phyloP scores from a whole-genome alignment of 306 rosid genomes.

The Inga oerstediana region DNA sequence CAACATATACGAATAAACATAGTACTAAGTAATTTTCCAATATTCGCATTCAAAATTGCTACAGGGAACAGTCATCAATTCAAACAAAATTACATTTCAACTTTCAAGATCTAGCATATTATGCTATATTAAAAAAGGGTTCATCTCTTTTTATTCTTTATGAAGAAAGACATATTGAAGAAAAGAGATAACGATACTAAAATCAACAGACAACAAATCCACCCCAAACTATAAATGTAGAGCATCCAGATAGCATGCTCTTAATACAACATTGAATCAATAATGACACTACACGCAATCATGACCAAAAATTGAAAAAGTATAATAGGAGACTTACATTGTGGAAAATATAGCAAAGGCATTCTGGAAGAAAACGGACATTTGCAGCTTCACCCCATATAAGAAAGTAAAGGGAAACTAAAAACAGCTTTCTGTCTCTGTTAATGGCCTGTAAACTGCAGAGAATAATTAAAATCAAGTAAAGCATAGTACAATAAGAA shows the following conservation, averaged over 20 bases:
- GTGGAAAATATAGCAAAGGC: constrained; percentile 96
- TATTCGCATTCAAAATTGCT: not conserved
- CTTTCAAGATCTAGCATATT: not conserved
- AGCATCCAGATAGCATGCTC: not conserved
- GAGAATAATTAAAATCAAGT: constrained; percentile 30
- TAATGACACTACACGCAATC: not conserved
- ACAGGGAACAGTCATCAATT: not conserved
- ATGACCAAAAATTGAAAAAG: constrained; percentile 6
- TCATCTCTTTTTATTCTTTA: not conserved
- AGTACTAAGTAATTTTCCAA: not conserved
- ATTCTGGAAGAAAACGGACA: constrained; percentile 97
- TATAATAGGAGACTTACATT: constrained; percentile 59
- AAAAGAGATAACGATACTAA: not conserved
- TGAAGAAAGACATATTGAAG: not conserved
- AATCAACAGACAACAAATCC: not conserved
- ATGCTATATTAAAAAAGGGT: not conserved
- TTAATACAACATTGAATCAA: not conserved
- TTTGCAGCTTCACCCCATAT: constrained; percentile 99
- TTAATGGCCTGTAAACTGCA: constrained; percentile 89
- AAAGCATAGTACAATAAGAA: constrained; percentile 34
- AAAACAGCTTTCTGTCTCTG: constrained; percentile 82
- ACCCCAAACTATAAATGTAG: not conserved
- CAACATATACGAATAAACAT: not conserved
- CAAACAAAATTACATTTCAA: not conserved
- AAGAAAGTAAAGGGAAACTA: constrained; percentile 85